Conservation (phyloP, 305 asterid species). For the Euphrasia arctica region DNA sequence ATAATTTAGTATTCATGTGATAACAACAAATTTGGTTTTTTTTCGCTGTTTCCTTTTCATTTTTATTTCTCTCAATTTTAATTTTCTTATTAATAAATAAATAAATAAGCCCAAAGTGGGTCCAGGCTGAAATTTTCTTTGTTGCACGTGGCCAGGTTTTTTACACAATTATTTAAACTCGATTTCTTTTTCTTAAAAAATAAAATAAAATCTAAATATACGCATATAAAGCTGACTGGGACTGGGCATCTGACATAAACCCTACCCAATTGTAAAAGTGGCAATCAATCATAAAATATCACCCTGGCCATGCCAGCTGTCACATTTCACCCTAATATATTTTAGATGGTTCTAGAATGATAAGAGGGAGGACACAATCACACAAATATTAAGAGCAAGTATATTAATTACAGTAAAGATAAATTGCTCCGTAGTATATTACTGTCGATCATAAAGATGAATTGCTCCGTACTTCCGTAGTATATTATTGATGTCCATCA, state of each 20-base stretch:
- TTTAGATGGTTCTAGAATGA: too few relatives aligned
- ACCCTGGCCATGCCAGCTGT: conserved; percentile 22
- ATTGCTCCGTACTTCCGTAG: too few relatives aligned
- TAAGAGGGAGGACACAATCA: too few relatives aligned
- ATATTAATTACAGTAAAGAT: too few relatives aligned
- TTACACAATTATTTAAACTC: neutral
- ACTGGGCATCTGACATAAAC: conserved; percentile 30
- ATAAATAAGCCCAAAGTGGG: neutral
- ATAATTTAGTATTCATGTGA: neutral
- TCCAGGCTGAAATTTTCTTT: conserved; percentile 11
- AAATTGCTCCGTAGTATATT: too few relatives aligned
- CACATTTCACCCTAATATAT: neutral
- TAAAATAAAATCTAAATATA: neutral
- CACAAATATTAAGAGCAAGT: too few relatives aligned
- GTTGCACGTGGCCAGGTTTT: conserved; percentile 42
- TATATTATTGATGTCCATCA: conserved; percentile 47
- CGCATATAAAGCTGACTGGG: conserved; percentile 25
- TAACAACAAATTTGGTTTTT: neutral
- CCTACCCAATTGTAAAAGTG: conserved; percentile 21
- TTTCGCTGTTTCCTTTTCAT: too few relatives aligned
- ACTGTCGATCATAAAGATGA: conserved; percentile 23
- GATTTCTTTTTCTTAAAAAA: too few relatives aligned
- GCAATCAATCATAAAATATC: conserved; percentile 19
- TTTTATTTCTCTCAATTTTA: too few relatives aligned
- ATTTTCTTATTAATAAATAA: neutral